Evolutionary conservation across 164 flowering plant genomes (phyloP), one percentile per base, ranked within the genome.

Genomic region (Euptelea pleiosperma): DNA sequence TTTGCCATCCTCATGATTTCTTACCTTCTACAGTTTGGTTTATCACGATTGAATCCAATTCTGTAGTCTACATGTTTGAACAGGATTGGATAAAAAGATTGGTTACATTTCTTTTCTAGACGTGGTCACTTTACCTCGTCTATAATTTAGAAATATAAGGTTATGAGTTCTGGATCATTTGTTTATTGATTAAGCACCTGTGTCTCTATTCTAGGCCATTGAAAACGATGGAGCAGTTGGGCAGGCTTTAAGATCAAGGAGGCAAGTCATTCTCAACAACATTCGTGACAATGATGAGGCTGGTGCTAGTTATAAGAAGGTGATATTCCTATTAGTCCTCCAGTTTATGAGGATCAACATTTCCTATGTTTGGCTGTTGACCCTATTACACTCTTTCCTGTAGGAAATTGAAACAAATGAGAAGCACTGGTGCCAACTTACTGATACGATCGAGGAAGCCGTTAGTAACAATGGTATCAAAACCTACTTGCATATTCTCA

Each of bases 241-340:
- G 24, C 86, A 82, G 67, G 80, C 75, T 62, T 68, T 90, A 67
- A 77, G 80, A 69, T 70, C 70, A 44, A 84, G 95, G 73, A 76
- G 91, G 63, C 97, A 85, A 76, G 76, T 77, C 55, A 75, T 87
- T 76, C 87, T 90, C 44, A 95, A 90, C 64, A 90, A 87, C 62
- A 87, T 90, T 46, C 93, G 97, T 63, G 97, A 87, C 76, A 90
- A 90, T 76, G 91, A 90, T 68, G 97, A 84, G 69, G 77, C 81
- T 64, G 93, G 89, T 61, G 64, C 77, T 40, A 75, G 60, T 60
- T 90, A 90, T 64, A 79, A 73, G 55, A 82, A 79, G 87, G 97
- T 87, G 53, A 35, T 43, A 30, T 34, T 21, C 25, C 34, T 58
- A 4, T 40, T 42, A 35, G 19, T 51, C 9, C 18, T 55, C 5